Percentiles rank a stretch among this genome's conserved stretches.
Conservation (phyloP, 179 eudicot genomes). For the Sideroxylon spinosum region DNA sequence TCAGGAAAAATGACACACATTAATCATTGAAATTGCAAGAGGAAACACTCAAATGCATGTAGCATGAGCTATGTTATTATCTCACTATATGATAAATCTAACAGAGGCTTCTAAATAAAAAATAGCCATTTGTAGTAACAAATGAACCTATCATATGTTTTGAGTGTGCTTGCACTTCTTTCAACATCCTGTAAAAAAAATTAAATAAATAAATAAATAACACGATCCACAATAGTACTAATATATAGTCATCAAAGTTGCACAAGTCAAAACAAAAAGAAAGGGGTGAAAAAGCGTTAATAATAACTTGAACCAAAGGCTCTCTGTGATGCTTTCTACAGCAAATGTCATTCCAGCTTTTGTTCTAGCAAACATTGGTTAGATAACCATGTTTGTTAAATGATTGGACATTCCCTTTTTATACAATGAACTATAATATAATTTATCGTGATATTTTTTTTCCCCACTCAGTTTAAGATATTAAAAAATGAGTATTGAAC, state of each 20-base stretch:
- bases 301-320: conserved; percentile 91
- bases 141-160: conserved; percentile 57
- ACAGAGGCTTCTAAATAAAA: neutral
- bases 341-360: conserved; percentile 94
- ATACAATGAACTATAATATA: neutral
- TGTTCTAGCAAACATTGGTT: conserved; percentile 39
- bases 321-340: conserved; percentile 93
- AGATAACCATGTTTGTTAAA: neutral
- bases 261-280: neutral
- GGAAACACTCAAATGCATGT: neutral
- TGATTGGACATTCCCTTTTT: neutral
- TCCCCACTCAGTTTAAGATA: too few species aligned
- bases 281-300: neutral
- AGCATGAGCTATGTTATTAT: neutral
- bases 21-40: neutral
- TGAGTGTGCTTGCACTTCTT: conserved; percentile 69
- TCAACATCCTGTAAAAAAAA: conserved; percentile 78
- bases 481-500: neutral
- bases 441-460: neutral
- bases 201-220: conserved; percentile 1
- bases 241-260: neutral
- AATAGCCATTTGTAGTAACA: neutral
- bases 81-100: neutral
- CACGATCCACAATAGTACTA: neutral
- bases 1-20: neutral